phyloP scores from a whole-genome alignment of 768 basidiomycete species.

The Pleurotus citrinopileatus region DNA sequence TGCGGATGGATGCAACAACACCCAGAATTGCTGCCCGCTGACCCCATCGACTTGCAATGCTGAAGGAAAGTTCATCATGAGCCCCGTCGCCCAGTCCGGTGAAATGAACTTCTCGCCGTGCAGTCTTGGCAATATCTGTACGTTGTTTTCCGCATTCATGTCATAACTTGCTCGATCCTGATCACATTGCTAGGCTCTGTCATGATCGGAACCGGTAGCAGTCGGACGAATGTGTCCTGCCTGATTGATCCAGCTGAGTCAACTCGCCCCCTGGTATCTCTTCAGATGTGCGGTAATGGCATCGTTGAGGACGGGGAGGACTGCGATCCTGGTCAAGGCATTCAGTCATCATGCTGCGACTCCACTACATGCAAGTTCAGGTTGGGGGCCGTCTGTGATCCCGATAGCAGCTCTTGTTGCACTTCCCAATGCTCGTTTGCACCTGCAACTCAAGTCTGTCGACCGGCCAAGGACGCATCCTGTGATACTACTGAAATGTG shows the following conservation, averaged over 20 bases:
- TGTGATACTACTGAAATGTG: constrained; percentile 79
- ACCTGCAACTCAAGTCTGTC: constrained; percentile 63
- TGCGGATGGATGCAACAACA: constrained; percentile 56
- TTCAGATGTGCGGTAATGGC: constrained; percentile 81
- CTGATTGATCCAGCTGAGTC: constrained; percentile 53
- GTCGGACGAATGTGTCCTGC: constrained; percentile 60
- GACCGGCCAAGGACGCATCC: constrained; percentile 56
- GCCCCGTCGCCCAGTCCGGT: constrained; percentile 60
- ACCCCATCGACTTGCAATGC: constrained; percentile 59
- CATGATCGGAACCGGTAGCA: constrained; percentile 46
- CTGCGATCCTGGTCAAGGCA: constrained; percentile 75
- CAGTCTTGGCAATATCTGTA: constrained; percentile 83
- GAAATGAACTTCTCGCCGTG: constrained; percentile 78
- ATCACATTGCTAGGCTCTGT: constrained; percentile 47
- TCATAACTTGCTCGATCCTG: not conserved
- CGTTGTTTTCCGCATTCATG: constrained; percentile 12
- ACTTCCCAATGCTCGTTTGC: constrained; percentile 68
- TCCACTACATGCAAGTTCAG: constrained; percentile 71
- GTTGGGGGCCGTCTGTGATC: constrained; percentile 73
- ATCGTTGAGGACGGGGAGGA: constrained; percentile 83
- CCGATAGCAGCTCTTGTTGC: constrained; percentile 74
- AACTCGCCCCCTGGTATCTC: constrained; percentile 44
- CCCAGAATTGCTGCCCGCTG: constrained; percentile 67
- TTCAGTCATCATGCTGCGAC: constrained; percentile 71
- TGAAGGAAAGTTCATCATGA: constrained; percentile 77